Percentiles rank a stretch among this genome's conserved stretches.
Evolutionary conservation across 1,284 basidiomycete genomes (phyloP).

Genomic region (Leccinum fuscescens): DNA sequence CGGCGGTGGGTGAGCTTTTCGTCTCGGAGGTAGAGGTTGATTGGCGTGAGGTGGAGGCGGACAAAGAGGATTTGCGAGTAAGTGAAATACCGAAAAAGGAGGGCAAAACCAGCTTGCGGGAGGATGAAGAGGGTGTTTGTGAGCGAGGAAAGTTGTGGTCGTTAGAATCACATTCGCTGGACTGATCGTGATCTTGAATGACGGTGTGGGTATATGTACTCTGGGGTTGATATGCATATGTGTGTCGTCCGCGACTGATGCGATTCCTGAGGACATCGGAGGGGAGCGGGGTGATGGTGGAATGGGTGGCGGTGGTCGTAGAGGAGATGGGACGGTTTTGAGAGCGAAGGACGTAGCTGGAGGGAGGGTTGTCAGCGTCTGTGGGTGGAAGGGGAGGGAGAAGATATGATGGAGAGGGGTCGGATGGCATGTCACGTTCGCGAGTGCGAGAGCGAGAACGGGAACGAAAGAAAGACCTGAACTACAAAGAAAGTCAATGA

Average conservation of each 20-base stretch:
- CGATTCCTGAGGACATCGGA: constrained; percentile 38
- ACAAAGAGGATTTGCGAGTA: constrained; percentile 37
- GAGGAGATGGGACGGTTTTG: constrained; percentile 64
- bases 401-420: constrained; percentile 19
- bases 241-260: constrained; percentile 12
- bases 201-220: constrained; percentile 13
- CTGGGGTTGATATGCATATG: constrained; percentile 17
- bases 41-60: constrained; percentile 19
- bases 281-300: constrained; percentile 54
- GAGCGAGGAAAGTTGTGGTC: constrained; percentile 26
- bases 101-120: constrained; percentile 35
- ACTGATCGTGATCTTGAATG: constrained; percentile 23
- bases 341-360: constrained; percentile 39
- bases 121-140: constrained; percentile 31
- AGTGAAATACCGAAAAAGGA: constrained; percentile 55
- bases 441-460: constrained; percentile 53
- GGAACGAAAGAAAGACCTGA: constrained; percentile 52
- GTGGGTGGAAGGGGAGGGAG: constrained; percentile 14
- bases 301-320: constrained; percentile 57
- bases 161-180: constrained; percentile 22
- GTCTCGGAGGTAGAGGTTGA: constrained; percentile 19
- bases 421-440: constrained; percentile 5
- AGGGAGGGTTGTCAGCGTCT: constrained; percentile 15
- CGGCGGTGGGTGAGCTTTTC: constrained; percentile 25
- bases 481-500: constrained; percentile 28